A percentile compares a stretch with the other conserved stretches of the same genome.
Evolutionary conservation across 371 early-diverging fungal species (phyloP).

Genomic region (Rhizopus stolonifer): DNA sequence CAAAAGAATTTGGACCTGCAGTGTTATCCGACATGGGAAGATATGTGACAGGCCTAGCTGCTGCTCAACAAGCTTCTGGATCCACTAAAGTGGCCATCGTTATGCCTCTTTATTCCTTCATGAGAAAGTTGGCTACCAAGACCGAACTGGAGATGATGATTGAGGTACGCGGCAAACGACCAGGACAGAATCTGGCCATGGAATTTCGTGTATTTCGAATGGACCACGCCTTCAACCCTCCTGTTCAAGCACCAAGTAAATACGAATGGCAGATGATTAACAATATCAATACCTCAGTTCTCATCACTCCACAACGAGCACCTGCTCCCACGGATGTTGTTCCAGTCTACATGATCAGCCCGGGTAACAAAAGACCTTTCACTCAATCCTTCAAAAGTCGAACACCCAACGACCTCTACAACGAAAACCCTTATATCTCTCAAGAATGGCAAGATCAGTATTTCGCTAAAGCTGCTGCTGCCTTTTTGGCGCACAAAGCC

Average conservation of each 20-base stretch:
- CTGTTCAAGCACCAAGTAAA: constrained; percentile 25
- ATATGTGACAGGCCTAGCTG: constrained; percentile 60
- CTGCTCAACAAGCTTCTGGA: constrained; percentile 56
- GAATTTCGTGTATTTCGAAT: constrained; percentile 52
- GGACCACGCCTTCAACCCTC: constrained; percentile 39
- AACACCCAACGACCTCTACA: constrained; percentile 48
- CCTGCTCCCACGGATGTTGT: constrained; percentile 27
- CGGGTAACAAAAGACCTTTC: constrained; percentile 55
- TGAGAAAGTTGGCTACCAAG: constrained; percentile 34
- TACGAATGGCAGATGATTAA: constrained; percentile 32
- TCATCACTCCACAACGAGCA: constrained; percentile 20
- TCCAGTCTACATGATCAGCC: constrained; percentile 63
- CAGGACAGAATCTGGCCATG: constrained; percentile 37
- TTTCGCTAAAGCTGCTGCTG: constrained; percentile 60
- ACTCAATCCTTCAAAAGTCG: constrained; percentile 56
- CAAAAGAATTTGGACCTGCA: constrained; percentile 66
- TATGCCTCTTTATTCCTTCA: constrained; percentile 63
- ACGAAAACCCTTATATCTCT: constrained; percentile 48
- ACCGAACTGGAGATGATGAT: constrained; percentile 42
- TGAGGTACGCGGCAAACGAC: constrained; percentile 50
- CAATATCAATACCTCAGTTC: constrained; percentile 28
- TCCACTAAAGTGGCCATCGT: constrained; percentile 53
- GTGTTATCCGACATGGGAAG: constrained; percentile 59
- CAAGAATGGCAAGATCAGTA: constrained; percentile 68
- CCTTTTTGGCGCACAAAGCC: constrained; percentile 51